Evolutionary conservation across 495 filamentous ascomycete species (phyloP).

Genomic region (Penicillium daleae): DNA sequence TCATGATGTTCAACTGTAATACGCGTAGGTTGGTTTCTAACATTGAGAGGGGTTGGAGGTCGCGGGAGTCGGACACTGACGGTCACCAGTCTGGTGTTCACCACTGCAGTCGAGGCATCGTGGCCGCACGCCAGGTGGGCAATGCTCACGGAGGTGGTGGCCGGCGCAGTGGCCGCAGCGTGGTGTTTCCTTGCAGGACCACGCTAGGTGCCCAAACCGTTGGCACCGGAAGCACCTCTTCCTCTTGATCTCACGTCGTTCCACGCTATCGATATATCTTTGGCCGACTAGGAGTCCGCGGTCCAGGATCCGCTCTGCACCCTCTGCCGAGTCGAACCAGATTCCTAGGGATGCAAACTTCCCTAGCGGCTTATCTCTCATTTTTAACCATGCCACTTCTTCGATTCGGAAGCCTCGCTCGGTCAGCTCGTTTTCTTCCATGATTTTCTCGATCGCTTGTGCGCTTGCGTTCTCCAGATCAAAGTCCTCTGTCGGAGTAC

Average conservation of each 20-base stretch:
- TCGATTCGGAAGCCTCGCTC: constrained; percentile 28
- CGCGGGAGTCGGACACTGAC: constrained; percentile 17
- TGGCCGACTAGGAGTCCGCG: not conserved
- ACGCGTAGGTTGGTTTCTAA: constrained; percentile 30
- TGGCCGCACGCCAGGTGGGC: constrained; percentile 23
- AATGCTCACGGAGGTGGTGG: constrained; percentile 24
- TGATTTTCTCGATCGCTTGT: constrained; percentile 27
- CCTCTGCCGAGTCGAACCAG: not conserved
- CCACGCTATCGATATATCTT: not conserved
- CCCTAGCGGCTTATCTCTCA: constrained; percentile 25
- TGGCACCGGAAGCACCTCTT: constrained; percentile 9
- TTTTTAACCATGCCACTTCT: constrained; percentile 30
- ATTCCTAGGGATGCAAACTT: constrained; percentile 3
- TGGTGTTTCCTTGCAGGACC: constrained; percentile 34
- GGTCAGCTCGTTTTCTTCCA: constrained; percentile 26
- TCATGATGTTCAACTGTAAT: constrained; percentile 37
- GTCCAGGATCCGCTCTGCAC: not conserved
- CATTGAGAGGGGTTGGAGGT: constrained; percentile 19
- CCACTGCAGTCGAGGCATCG: constrained; percentile 30
- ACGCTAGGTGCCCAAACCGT: constrained; percentile 34
- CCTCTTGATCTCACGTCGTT: not conserved
- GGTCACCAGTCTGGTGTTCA: constrained; percentile 29
- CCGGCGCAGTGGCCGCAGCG: constrained; percentile 33
- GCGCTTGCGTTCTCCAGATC: constrained; percentile 15
- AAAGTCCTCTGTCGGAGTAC: constrained; percentile 29